Percentiles rank a stretch among this genome's conserved stretches.
Evolutionary conservation across 2,329 filamentous ascomycete genomes (phyloP).

Genomic region (Trichoderma endophyticum): DNA sequence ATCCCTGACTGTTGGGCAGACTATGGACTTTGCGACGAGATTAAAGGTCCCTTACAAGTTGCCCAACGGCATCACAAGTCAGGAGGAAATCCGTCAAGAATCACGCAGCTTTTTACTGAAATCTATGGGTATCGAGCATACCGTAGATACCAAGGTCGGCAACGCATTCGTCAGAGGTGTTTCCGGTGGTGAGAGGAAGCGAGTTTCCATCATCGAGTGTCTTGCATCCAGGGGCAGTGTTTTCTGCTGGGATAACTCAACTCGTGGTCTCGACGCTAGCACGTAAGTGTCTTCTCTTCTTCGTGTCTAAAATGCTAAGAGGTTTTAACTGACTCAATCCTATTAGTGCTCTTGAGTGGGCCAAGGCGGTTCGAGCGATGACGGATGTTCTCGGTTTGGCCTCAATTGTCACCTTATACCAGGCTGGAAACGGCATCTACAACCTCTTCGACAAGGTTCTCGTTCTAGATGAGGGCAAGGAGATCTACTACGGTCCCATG

Average conservation of each 20-base stretch:
- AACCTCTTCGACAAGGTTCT: conserved; percentile 68
- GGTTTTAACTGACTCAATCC: not conserved
- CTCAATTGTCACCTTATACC: conserved; percentile 64
- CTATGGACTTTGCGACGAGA: conserved; percentile 65
- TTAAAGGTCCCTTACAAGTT: conserved; percentile 53
- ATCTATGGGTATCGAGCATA: conserved; percentile 58
- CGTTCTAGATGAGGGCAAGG: conserved; percentile 62
- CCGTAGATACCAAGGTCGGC: conserved; percentile 63
- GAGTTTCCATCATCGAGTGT: conserved; percentile 66
- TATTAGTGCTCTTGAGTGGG: conserved; percentile 53
- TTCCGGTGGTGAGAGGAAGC: conserved; percentile 65
- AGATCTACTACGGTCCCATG: conserved; percentile 63
- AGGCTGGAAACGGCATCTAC: conserved; percentile 68
- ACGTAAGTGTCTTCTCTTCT: not conserved
- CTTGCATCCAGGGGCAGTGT: conserved; percentile 57
- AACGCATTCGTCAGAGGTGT: conserved; percentile 65
- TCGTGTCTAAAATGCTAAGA: not conserved
- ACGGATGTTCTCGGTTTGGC: conserved; percentile 60
- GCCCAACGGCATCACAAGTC: conserved; percentile 39
- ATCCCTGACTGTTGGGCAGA: conserved; percentile 67
- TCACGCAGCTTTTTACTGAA: conserved; percentile 54
- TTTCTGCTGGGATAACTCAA: conserved; percentile 66
- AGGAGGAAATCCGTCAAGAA: conserved; percentile 45
- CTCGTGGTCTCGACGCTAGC: conserved; percentile 61
- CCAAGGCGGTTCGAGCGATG: conserved; percentile 59